These are phyloP conservation scores for Myxozyma nipponensis DNA, from an alignment of 805 yeast genomes.

Conservation along the genomic window DNA sequence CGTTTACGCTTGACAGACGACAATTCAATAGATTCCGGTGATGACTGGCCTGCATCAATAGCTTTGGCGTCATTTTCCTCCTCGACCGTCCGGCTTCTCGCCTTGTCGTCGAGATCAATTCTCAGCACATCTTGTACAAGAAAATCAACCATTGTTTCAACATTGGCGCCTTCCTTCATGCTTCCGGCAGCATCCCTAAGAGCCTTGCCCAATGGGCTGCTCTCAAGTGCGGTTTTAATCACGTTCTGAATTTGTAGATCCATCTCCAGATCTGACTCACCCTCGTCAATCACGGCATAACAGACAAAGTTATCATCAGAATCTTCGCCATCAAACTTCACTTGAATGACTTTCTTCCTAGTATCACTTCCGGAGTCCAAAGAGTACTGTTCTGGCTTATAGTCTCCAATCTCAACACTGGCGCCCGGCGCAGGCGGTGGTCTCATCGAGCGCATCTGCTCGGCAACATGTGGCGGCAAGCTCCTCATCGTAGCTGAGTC, in stretches of 20 bases:
- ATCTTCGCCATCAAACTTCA: conserved; percentile 8
- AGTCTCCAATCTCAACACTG: not conserved
- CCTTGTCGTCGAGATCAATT: not conserved
- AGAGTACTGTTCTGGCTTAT: conserved; percentile 8
- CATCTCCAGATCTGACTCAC: no score
- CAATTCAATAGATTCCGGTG: conserved; percentile 15
- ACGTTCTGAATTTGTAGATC: no score
- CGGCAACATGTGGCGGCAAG: conserved; percentile 12
- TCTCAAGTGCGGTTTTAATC: no score
- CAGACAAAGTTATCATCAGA: conserved; percentile 12
- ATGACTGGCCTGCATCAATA: not conserved
- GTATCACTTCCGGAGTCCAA: not conserved
- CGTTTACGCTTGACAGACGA: conserved; percentile 51
- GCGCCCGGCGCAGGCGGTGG: conserved; percentile 23
- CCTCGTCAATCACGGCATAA: conserved; percentile 11
- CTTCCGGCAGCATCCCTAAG: not conserved
- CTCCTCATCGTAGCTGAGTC: conserved; percentile 14
- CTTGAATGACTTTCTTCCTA: conserved; percentile 9
- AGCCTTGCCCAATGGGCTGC: not conserved
- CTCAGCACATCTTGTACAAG: no score
- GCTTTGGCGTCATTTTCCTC: not conserved
- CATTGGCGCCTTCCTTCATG: not conserved
- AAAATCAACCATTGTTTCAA: no score
- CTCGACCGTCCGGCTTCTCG: not conserved
- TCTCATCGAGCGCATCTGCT: conserved; percentile 14